A percentile compares a stretch with the other conserved stretches of the same genome.
Evolutionary conservation across 352 stramenopile genomes (phyloP).

Genomic region (Phytophthora sojae): DNA sequence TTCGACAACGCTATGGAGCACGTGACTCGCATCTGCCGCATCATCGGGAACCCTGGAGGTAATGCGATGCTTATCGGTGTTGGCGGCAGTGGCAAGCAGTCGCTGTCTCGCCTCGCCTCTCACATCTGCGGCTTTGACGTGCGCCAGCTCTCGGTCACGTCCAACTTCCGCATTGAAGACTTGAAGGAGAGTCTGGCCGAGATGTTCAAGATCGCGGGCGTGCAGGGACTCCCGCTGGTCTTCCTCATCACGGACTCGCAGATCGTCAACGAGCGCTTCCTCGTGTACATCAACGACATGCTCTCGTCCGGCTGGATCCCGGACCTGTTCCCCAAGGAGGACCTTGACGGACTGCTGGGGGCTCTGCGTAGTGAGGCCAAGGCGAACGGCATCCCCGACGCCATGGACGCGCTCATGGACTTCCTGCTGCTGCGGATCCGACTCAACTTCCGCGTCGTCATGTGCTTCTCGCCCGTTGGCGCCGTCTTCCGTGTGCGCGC

Average conservation of each 20-base stretch:
- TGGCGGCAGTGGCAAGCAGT: conserved; percentile 97
- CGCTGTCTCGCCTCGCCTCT: conserved; percentile 94
- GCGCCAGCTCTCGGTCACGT: conserved; percentile 95
- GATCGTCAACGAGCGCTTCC: conserved; percentile 98
- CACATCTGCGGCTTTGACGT: conserved; percentile 98
- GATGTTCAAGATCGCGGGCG: conserved; percentile 96
- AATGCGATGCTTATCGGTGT: conserved; percentile 99
- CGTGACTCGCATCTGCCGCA: conserved; percentile 96
- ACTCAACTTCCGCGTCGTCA: conserved; percentile 96
- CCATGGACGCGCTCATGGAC: conserved; percentile 94
- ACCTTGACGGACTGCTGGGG: conserved; percentile 94
- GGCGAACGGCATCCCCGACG: conserved; percentile 94
- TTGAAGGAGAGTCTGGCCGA: conserved; percentile 97
- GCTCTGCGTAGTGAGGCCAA: conserved; percentile 95
- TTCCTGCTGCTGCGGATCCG: conserved; percentile 96
- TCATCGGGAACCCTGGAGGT: conserved; percentile 96
- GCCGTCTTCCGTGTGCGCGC: conserved; percentile 96
- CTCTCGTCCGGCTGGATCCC: conserved; percentile 96
- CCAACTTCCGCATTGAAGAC: conserved; percentile 97
- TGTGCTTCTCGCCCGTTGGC: conserved; percentile 98
- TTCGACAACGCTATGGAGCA: conserved; percentile 98
- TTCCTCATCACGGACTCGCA: conserved; percentile 99
- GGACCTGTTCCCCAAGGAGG: conserved; percentile 97
- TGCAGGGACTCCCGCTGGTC: conserved; percentile 94
- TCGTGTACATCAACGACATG: conserved; percentile 99